Conservation (phyloP, 169 alveolate species). For the Plasmodium sp. region DNA sequence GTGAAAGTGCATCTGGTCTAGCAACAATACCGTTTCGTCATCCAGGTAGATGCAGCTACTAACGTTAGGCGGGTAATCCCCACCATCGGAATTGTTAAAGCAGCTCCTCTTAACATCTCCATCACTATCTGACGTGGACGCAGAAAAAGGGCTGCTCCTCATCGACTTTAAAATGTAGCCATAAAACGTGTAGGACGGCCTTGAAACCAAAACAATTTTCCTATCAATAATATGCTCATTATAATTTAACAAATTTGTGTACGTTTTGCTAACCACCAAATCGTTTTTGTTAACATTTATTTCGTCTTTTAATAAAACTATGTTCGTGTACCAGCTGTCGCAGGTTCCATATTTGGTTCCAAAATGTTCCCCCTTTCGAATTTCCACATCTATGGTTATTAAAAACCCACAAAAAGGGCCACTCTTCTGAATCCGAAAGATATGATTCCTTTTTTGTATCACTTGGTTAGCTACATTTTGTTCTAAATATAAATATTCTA, state of each 20-base stretch:
- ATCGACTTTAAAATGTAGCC: constrained; percentile 56
- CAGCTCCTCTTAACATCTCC: background rate
- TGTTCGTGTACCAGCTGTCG: constrained; percentile 86
- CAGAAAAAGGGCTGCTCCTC: background rate
- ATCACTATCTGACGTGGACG: background rate
- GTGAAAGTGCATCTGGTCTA: constrained; percentile 41
- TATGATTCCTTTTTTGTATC: constrained; percentile 81
- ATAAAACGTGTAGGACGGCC: constrained; percentile 82
- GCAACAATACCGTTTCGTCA: constrained; percentile 34
- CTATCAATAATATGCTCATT: constrained; percentile 74
- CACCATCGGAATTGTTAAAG: background rate
- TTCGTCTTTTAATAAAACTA: constrained; percentile 81
- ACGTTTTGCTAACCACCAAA: constrained; percentile 75
- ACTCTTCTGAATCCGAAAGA: constrained; percentile 71
- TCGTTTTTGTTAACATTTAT: constrained; percentile 78
- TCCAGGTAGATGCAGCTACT: constrained; percentile 27
- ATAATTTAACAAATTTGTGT: constrained; percentile 82
- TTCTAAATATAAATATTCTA: constrained; percentile 78
- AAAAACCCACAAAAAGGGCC: constrained; percentile 87
- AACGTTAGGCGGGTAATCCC: background rate
- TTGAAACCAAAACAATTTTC: constrained; percentile 80
- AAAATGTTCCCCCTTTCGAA: constrained; percentile 87
- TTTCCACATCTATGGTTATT: constrained; percentile 89
- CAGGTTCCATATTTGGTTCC: constrained; percentile 87
- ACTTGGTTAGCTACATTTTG: constrained; percentile 82